Conservation (phyloP, 2,329 filamentous ascomycete genomes). For the Hypoxylon sp. region DNA sequence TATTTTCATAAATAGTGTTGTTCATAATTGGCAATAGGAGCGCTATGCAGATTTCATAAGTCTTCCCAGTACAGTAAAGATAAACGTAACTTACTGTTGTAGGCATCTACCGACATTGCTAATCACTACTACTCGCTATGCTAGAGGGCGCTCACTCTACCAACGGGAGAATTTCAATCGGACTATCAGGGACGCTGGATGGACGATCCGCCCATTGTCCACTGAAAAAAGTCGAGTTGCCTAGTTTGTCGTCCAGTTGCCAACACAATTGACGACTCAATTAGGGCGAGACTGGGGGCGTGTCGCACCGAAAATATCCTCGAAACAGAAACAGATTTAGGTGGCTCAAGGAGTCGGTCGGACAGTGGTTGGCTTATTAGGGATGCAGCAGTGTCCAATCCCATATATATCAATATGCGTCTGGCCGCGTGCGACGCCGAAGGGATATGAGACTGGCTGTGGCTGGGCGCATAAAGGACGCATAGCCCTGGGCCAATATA, state of each 20-base stretch:
- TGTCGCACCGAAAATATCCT: constrained; percentile 37
- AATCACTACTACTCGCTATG: constrained; percentile 35
- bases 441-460: constrained; percentile 22
- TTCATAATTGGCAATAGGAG: constrained; percentile 13
- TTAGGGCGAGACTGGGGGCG: constrained; percentile 34
- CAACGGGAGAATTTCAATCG: constrained; percentile 35
- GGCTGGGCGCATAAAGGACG: constrained; percentile 32
- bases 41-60: constrained; percentile 26
- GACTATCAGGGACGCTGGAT: constrained; percentile 41
- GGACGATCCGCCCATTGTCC: constrained; percentile 43
- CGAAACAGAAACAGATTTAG: constrained; percentile 29
- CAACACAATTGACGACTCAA: constrained; percentile 46
- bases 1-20: constrained; percentile 17
- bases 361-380: constrained; percentile 27
- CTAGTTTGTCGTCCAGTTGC: constrained; percentile 26
- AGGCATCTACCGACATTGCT: constrained; percentile 40
- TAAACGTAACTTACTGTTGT: constrained; percentile 25
- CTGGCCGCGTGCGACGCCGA: constrained; percentile 25
- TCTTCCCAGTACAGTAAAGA: constrained; percentile 14
- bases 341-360: constrained; percentile 30
- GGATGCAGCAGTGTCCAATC: constrained; percentile 44
- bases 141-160: constrained; percentile 18
- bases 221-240: constrained; percentile 31
- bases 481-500: constrained; percentile 31
- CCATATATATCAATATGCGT: constrained; percentile 31